Evolutionary conservation across 768 basidiomycete genomes (phyloP).

Genomic region (Psilocybe cyanescens): DNA sequence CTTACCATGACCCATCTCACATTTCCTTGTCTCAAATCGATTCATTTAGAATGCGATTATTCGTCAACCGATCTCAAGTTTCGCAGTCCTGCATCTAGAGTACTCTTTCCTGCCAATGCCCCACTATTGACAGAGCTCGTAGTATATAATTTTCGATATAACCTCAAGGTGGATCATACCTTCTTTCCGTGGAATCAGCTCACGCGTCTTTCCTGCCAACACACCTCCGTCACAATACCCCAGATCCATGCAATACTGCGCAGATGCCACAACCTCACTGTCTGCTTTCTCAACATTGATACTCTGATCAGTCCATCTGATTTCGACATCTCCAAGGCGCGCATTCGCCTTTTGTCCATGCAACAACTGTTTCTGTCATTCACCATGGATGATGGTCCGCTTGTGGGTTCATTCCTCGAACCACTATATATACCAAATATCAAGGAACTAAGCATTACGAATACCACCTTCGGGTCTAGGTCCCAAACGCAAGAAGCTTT

Average conservation of each 20-base stretch:
- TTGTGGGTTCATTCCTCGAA: conserved; percentile 2
- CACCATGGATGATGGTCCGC: background rate
- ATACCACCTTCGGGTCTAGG: background rate
- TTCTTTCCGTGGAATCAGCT: conserved; percentile 6
- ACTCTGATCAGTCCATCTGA: background rate
- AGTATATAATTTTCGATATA: conserved; percentile 3
- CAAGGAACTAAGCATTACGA: conserved; percentile 5
- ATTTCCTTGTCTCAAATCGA: conserved; percentile 3
- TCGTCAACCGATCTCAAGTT: background rate
- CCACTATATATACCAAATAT: background rate
- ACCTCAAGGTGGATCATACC: background rate
- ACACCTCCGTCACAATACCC: background rate
- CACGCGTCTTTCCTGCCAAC: conserved; percentile 1
- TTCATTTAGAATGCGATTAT: background rate
- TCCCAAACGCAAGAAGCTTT: background rate
- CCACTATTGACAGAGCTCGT: conserved; percentile 9
- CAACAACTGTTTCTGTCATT: background rate
- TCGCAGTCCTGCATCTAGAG: background rate
- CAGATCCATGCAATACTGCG: conserved; percentile 1
- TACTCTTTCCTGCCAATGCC: background rate
- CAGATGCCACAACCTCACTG: background rate
- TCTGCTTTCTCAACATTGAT: background rate
- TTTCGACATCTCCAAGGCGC: background rate
- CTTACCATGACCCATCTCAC: background rate
- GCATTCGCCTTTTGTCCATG: background rate